Evolutionary conservation across 2,329 filamentous ascomycete species (phyloP), one percentile per base, ranked within the genome.

Genomic region (Aspergillus viridinutans): DNA sequence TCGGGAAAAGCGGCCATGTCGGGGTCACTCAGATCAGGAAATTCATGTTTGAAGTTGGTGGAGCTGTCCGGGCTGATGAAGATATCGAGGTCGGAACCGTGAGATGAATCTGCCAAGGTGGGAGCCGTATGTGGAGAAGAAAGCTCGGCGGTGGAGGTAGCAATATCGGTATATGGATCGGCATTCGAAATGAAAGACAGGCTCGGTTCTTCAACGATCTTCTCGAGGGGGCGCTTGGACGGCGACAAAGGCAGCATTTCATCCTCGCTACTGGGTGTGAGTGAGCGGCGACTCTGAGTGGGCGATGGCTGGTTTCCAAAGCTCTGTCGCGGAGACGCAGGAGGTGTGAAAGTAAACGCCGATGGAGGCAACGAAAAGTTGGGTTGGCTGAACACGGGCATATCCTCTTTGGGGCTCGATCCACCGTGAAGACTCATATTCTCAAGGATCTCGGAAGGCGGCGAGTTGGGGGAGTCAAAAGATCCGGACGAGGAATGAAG

Each of bases 331-430:
- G 78, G 78, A 26, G 78, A 80, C 4, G 76, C 69, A 3, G 78
- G 78, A 29, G 78, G 78, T 3, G 78, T 81, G 57, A 74, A 78
- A 2, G 76, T 75, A 53, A 80, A 79, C 29, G 71, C 68, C 52
- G 74, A 73, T 1, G 74, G 72, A 4, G 73, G 69, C 43, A 76
- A 59, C 28, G 69, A 66, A 53, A 71, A 72, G n/a, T 68, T 65
- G n/a, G 66, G 63, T 40, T 65, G 64, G 47, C 63, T 57, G 50
- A 73, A 67, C 26, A 68, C 63, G n/a, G 64, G 58, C 55, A 66
- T 66, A 42, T 71, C 67, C 25, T 73, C 70, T 35, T 69, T 62
- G 1, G 70, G 69, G 50, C 69, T 73, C 9, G 67, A 66, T n/a
- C 21, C 42, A 4, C 67, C 69, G 20, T 70, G 68, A 32, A 75